These are phyloP conservation scores for Podospora australis DNA, from an alignment of 495 filamentous ascomycete genomes.

Conservation along the genomic window DNA sequence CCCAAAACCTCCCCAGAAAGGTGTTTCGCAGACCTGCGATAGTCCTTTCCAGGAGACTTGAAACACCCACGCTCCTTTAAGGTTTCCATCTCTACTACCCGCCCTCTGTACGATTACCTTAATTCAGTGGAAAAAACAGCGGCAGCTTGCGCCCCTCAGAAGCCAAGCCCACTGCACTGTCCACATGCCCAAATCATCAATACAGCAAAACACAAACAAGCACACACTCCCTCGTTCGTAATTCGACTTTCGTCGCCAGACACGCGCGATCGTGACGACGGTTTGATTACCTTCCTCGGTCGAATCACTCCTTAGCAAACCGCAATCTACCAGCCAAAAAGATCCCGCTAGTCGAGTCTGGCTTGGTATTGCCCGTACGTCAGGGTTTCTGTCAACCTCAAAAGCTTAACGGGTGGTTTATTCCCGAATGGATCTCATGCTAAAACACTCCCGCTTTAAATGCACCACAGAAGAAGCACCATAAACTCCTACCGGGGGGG, in stretches of 20 bases:
- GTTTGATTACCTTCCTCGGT: background rate
- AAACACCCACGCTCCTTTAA: background rate
- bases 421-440: conserved; percentile 22
- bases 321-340: background rate
- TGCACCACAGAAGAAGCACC: conserved; percentile 21
- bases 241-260: no score
- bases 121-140: no score
- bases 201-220: no score
- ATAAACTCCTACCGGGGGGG: no score
- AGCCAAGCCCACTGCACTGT: no score
- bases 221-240: no score
- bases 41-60: background rate
- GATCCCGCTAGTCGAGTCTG: no score
- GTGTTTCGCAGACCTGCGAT: conserved; percentile 4
- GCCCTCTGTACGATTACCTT: no score
- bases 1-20: conserved; percentile 6
- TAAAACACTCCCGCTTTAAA: conserved; percentile 26
- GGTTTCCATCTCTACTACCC: background rate
- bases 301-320: background rate
- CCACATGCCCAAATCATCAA: no score
- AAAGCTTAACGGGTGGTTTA: conserved; percentile 4
- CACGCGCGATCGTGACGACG: background rate
- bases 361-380: no score
- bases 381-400: no score
- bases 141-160: no score